phyloP scores from a whole-genome alignment of 495 filamentous ascomycete species.

The Patellaria atrata region DNA sequence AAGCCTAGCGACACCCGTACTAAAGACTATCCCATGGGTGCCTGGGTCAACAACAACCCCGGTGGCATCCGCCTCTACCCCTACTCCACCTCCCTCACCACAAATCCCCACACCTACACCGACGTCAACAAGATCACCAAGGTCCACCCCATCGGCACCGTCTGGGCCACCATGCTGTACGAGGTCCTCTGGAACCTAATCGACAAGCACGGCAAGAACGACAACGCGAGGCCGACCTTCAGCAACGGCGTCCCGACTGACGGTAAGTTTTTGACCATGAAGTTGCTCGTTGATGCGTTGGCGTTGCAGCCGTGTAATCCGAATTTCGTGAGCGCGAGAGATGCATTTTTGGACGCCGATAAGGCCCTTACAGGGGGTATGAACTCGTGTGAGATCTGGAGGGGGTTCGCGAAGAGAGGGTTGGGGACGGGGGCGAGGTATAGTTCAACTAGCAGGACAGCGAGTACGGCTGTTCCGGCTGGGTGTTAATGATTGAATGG shows the following conservation, averaged over 20 bases:
- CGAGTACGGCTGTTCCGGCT: constrained; percentile 16
- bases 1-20: constrained; percentile 32
- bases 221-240: constrained; percentile 30
- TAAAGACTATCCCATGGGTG: constrained; percentile 33
- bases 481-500: constrained; percentile 4
- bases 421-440: constrained; percentile 27
- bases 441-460: constrained; percentile 14
- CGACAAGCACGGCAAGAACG: constrained; percentile 36
- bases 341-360: constrained; percentile 41
- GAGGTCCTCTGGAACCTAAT: constrained; percentile 39
- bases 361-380: constrained; percentile 33
- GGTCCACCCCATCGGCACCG: constrained; percentile 34
- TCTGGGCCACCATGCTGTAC: constrained; percentile 41
- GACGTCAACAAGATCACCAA: constrained; percentile 27
- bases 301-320: constrained; percentile 41
- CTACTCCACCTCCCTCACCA: constrained; percentile 34
- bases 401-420: constrained; percentile 38
- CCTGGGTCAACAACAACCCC: constrained; percentile 30
- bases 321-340: constrained; percentile 34
- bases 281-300: constrained; percentile 39
- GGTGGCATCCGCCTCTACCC: constrained; percentile 34
- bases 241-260: constrained; percentile 34
- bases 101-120: constrained; percentile 35
- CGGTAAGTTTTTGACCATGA: constrained; percentile 36
- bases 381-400: constrained; percentile 40